A percentile compares a stretch with the other conserved stretches of the same genome.
Conservation (phyloP, 139 green algal genomes). For the Chlorella vulgaris region DNA sequence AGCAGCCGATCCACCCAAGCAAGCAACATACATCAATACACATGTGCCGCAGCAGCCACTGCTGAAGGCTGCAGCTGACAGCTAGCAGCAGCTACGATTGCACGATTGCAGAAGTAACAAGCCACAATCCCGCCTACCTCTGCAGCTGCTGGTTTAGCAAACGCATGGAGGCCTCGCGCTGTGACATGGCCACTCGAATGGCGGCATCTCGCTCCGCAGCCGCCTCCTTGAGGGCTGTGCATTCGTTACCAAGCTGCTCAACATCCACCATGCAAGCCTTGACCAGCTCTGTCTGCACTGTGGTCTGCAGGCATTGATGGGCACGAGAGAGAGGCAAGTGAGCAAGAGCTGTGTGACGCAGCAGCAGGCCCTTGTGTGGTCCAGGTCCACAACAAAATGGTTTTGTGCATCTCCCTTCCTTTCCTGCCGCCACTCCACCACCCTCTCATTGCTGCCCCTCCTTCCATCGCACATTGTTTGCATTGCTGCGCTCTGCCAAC, state of each 20-base stretch:
- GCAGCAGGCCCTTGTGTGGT: too few relatives aligned
- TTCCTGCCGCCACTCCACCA: too few relatives aligned
- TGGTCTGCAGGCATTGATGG: slow-evolving; percentile 5
- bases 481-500: too few relatives aligned
- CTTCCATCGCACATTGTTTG: too few relatives aligned
- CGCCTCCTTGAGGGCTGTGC: neutral
- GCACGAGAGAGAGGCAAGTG: neutral
- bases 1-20: neutral
- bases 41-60: too few relatives aligned
- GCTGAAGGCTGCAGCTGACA: too few relatives aligned
- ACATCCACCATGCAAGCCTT: slow-evolving; percentile 9
- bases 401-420: too few relatives aligned
- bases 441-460: too few relatives aligned
- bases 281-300: slow-evolving; percentile 56
- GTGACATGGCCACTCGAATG: neutral
- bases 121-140: neutral
- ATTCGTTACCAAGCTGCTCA: slow-evolving; percentile 54
- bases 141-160: slow-evolving; percentile 28
- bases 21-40: too few relatives aligned
- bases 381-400: too few relatives aligned
- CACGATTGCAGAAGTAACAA: neutral
- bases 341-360: neutral
- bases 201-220: slow-evolving; percentile 11
- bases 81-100: neutral
- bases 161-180: slow-evolving; percentile 13